phyloP scores from a whole-genome alignment of 129 eudicot species.

The Smallanthus sonchifolius region DNA sequence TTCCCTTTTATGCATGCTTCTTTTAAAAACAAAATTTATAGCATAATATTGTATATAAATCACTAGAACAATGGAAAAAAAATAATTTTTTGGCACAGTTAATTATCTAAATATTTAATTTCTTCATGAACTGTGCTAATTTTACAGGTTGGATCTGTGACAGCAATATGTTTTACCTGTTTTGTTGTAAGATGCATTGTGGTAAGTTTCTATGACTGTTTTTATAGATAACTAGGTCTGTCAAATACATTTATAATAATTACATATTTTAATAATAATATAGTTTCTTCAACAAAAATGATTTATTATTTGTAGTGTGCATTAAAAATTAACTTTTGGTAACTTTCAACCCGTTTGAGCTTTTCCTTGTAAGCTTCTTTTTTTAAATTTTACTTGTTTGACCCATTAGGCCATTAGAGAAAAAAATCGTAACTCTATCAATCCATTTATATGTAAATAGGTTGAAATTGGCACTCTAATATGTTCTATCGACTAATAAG shows the following conservation, averaged over 20 bases:
- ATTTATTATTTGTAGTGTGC: background rate
- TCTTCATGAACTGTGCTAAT: background rate
- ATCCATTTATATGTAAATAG: background rate
- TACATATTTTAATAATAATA: too few relatives aligned
- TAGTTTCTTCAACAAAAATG: background rate
- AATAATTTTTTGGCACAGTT: background rate
- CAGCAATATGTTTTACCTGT: slow-evolving; percentile 79
- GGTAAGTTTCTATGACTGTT: slow-evolving; percentile 60
- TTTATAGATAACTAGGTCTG: too few relatives aligned
- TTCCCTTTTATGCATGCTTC: background rate
- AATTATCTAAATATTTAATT: background rate
- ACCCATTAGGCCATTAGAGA: background rate
- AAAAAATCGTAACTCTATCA: background rate
- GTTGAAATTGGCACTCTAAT: background rate
- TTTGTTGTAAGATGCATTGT: slow-evolving; percentile 70
- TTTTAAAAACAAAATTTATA: background rate
- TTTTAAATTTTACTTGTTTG: background rate
- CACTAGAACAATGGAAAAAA: background rate
- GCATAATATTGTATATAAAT: background rate
- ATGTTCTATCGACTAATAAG: background rate
- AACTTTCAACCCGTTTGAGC: background rate
- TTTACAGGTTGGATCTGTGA: slow-evolving; percentile 82
- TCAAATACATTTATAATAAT: too few relatives aligned
- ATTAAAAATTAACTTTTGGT: background rate
- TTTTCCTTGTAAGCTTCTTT: background rate